phyloP scores from a whole-genome alignment of 2,329 filamentous ascomycete genomes.

The Lasiodiplodia gonubiensis region DNA sequence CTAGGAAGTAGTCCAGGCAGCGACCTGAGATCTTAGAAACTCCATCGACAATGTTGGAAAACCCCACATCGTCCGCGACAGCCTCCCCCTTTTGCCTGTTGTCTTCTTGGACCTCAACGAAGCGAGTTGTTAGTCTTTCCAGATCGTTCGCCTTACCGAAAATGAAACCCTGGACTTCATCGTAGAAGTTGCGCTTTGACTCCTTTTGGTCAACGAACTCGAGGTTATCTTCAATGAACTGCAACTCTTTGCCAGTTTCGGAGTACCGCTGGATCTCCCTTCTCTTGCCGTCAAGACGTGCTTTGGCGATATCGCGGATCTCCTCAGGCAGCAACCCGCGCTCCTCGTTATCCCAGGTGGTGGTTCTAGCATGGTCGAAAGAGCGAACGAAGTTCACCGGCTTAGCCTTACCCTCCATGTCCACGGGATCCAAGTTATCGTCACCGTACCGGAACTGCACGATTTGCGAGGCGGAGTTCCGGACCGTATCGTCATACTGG shows the following conservation, averaged over 20 bases:
- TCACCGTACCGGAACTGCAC: slow-evolving; percentile 98
- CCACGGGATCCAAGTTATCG: slow-evolving; percentile 91
- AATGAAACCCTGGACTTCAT: slow-evolving; percentile 77
- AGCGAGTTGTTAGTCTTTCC: slow-evolving; percentile 21
- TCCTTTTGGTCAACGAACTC: slow-evolving; percentile 64
- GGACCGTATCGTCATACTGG: slow-evolving; percentile 91
- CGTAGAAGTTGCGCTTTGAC: slow-evolving; percentile 80
- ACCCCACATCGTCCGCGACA: slow-evolving; percentile 20
- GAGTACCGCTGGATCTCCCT: slow-evolving; percentile 57
- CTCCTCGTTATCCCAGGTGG: slow-evolving; percentile 80
- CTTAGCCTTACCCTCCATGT: slow-evolving; percentile 94
- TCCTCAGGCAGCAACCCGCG: slow-evolving; percentile 74
- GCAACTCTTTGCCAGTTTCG: slow-evolving; percentile 40
- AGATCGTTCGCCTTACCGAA: slow-evolving; percentile 63
- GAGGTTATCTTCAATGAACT: slow-evolving; percentile 53
- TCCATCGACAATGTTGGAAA: slow-evolving; percentile 56
- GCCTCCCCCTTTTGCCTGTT: slow-evolving; percentile 4
- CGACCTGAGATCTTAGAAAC: slow-evolving; percentile 81
- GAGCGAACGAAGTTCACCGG: slow-evolving; percentile 93
- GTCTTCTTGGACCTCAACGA: slow-evolving; percentile 54
- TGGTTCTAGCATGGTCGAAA: slow-evolving; percentile 79
- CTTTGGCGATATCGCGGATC: slow-evolving; percentile 70
- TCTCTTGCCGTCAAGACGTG: slow-evolving; percentile 71
- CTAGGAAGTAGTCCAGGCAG: slow-evolving; percentile 78
- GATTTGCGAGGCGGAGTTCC: slow-evolving; percentile 84